Percentiles rank a stretch among this genome's conserved stretches.
Evolutionary conservation across 1,284 basidiomycete genomes (phyloP).

Genomic region (Ustilago lituana): DNA sequence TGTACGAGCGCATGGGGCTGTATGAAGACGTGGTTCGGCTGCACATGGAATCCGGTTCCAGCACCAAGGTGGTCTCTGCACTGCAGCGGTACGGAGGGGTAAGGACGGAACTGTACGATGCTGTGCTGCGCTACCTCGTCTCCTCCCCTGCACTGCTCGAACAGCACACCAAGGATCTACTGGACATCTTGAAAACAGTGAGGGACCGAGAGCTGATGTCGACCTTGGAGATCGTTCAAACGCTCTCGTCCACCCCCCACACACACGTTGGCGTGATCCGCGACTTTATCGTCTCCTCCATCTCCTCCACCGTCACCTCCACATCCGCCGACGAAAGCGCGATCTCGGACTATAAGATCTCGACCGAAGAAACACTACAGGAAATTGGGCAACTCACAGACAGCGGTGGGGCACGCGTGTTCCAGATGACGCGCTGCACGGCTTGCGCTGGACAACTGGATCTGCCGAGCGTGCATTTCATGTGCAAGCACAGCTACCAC

Average conservation of each 20-base stretch:
- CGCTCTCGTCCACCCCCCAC: constrained; percentile 77
- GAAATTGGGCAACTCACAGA: constrained; percentile 84
- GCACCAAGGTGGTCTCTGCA: constrained; percentile 76
- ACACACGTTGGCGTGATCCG: constrained; percentile 90
- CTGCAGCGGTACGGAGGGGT: constrained; percentile 78
- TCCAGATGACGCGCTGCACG: constrained; percentile 91
- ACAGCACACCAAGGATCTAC: constrained; percentile 77
- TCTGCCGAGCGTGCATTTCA: constrained; percentile 92
- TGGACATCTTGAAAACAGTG: constrained; percentile 75
- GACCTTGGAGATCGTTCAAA: constrained; percentile 86
- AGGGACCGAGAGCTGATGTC: constrained; percentile 83
- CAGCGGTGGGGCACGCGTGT: constrained; percentile 80
- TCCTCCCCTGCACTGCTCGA: constrained; percentile 74
- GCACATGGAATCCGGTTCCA: constrained; percentile 76
- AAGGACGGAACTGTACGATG: constrained; percentile 81
- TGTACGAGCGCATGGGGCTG: constrained; percentile 95
- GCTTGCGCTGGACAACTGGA: constrained; percentile 87
- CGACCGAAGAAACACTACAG: constrained; percentile 81
- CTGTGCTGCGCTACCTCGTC: constrained; percentile 89
- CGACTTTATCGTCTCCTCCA: constrained; percentile 83
- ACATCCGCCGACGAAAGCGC: constrained; percentile 83
- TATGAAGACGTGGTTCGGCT: constrained; percentile 92
- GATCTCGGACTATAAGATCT: constrained; percentile 83
- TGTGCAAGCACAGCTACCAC: constrained; percentile 98
- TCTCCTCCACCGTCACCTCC: constrained; percentile 78